Evolutionary conservation across 257 asterid species (phyloP).

Genomic region (Solanum bulbocastanum): DNA sequence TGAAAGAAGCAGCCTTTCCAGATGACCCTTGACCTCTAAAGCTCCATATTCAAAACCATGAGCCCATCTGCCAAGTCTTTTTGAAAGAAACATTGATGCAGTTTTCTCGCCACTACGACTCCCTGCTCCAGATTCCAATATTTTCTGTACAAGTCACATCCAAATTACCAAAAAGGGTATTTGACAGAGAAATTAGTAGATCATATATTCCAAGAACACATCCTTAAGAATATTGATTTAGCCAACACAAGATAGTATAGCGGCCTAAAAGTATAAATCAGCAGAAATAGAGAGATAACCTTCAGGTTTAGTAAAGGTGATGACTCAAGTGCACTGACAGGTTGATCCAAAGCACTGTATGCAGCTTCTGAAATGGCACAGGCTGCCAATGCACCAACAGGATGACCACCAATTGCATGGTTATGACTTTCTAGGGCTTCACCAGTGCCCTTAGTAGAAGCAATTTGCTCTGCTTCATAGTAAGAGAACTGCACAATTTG

Average conservation of each 20-base stretch:
- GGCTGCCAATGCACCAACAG: constrained; percentile 94
- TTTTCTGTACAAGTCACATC: constrained; percentile 41
- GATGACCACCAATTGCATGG: constrained; percentile 45
- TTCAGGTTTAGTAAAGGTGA: constrained; percentile 75
- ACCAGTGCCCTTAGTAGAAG: constrained; percentile 4
- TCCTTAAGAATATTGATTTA: not conserved
- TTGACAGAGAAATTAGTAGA: not conserved
- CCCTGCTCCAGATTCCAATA: constrained; percentile 76
- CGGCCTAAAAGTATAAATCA: not conserved
- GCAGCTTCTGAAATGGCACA: constrained; percentile 92
- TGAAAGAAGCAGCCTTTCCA: constrained; percentile 56
- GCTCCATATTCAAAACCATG: constrained; percentile 80
- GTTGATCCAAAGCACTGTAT: constrained; percentile 97
- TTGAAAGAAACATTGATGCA: constrained; percentile 68
- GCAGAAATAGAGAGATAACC: constrained; percentile 35
- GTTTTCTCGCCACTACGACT: constrained; percentile 50
- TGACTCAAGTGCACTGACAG: constrained; percentile 76
- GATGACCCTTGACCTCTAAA: constrained; percentile 64
- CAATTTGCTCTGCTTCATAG: constrained; percentile 5
- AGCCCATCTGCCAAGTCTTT: constrained; percentile 47
- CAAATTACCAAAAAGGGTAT: not conserved
- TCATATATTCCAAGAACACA: not conserved
- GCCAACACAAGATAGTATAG: not conserved
- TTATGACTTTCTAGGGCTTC: not conserved
- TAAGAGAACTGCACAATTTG: constrained; percentile 72